Base-by-base conservation (phyloP, 164 flowering plant genomes). In the Paratinospora sagittata region DNA sequence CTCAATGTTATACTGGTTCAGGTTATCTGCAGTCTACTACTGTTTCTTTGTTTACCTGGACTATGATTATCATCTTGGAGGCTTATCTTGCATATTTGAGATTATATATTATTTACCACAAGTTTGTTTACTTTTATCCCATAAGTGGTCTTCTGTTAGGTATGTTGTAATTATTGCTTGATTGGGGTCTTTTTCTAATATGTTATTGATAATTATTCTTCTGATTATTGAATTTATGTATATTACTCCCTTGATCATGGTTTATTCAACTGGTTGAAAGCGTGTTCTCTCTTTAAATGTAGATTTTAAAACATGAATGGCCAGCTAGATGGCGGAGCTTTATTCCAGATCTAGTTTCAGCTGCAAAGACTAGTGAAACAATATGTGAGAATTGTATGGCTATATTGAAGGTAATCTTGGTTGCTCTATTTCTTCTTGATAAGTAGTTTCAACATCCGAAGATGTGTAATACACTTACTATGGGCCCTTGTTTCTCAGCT, bases 321-420 rank as follows among this genome's bases (percentile, higher is more conserved):
- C 99, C 99, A 36, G 89, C 87, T 43, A 84, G 91, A 80, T 95
- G 99, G 99, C 82, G 76, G 43, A 90, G 93, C 75, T 95, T 95
- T 75, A 85, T 95, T 77, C 97, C 99, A 33, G 99, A 95, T 82
- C 89, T 95, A 60, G 93, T 95, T 81, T 80, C 93, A 36, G 99
- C 99, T 24, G 99, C 99, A 65, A 95, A 87, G 81, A 89, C 96
- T 52, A 95, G 96, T 81, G 99, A 95, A 84, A 95, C 99, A 52
- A 88, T 95, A 69, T 95, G 99, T 77, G 99, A 95, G 76, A 95
- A 95, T 75, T 95, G 99, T 91, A 95, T 95, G 99, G 87, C 89
- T 26, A 95, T 95, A 66, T 78, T 95, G 78, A 95, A 95, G 84
- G 99, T 92, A 24, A 37, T 23, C 45, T 14, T 24, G 8, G 45